A percentile compares a stretch with the other conserved stretches of the same genome.
Conservation (phyloP, 1,139 yeast genomes). For the Debaryomycetaceae sp. region DNA sequence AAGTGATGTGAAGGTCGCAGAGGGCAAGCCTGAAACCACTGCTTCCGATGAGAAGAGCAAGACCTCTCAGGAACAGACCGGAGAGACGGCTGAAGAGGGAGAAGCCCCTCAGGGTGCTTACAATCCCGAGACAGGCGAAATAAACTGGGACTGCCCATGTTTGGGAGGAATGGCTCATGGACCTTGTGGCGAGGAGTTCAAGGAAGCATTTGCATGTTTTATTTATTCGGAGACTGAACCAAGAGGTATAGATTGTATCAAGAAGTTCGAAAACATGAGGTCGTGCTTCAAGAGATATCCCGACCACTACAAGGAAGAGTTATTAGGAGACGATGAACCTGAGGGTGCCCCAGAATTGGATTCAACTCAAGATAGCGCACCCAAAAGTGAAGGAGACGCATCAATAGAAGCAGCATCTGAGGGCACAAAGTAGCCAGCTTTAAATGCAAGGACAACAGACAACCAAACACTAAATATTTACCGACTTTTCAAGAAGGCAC, state of each 20-base stretch:
- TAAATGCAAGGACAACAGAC: background rate
- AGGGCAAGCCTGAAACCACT: constrained; percentile 9
- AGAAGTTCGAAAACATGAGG: constrained; percentile 90
- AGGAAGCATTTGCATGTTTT: constrained; percentile 93
- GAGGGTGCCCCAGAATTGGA: constrained; percentile 6
- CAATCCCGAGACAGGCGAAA: constrained; percentile 97
- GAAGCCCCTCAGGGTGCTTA: constrained; percentile 53
- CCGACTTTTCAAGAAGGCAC: background rate
- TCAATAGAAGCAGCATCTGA: no score
- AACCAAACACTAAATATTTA: background rate
- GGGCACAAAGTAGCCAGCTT: no score
- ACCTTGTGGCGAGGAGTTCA: constrained; percentile 97
- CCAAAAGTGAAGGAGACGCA: no score
- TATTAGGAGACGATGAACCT: constrained; percentile 51
- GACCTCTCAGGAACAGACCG: constrained; percentile 1
- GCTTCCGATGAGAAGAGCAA: constrained; percentile 3
- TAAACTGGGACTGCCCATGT: constrained; percentile 99
- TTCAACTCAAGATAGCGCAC: background rate
- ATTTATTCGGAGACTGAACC: constrained; percentile 95
- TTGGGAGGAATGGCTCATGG: constrained; percentile 99
- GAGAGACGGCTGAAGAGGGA: constrained; percentile 11
- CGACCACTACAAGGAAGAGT: constrained; percentile 89
- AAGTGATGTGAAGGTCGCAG: constrained; percentile 6
- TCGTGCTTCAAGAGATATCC: constrained; percentile 91
- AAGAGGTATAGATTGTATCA: constrained; percentile 94